phyloP scores from a whole-genome alignment of 306 rosid species.

The Corylus avellana region DNA sequence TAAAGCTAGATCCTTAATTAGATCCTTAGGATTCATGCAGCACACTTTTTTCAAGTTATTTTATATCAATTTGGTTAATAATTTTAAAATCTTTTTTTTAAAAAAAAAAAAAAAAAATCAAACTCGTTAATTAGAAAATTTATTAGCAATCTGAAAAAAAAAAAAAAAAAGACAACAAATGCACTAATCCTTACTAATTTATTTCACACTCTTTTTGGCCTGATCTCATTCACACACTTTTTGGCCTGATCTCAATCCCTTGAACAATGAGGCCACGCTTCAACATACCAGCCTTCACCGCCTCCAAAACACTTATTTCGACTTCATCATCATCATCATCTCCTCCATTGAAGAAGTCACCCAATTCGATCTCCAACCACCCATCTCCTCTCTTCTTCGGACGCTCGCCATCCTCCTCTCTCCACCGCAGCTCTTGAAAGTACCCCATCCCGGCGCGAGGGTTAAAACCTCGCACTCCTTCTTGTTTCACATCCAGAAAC shows the following conservation, averaged over 20 bases:
- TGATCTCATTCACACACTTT: too few species aligned
- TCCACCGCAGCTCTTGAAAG: too few species aligned
- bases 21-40: too few species aligned
- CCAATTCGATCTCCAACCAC: conserved; percentile 70
- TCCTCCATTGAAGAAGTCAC: conserved; percentile 53
- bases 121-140: too few species aligned
- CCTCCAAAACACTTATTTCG: conserved; percentile 50
- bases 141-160: too few species aligned
- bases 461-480: conserved; percentile 30
- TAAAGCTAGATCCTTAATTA: too few species aligned
- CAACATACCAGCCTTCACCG: conserved; percentile 44
- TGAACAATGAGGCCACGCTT: conserved; percentile 69
- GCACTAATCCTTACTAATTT: too few species aligned
- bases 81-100: too few species aligned
- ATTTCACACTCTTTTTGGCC: conserved; percentile 31
- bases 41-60: too few species aligned
- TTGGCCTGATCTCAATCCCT: conserved; percentile 61
- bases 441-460: conserved; percentile 29
- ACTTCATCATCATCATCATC: conserved; percentile 33
- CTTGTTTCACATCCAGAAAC: conserved; percentile 36
- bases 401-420: neutral
- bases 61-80: too few species aligned
- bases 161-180: too few species aligned
- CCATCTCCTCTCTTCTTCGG: conserved; percentile 54
- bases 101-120: too few species aligned